Percentiles rank a stretch among this genome's conserved stretches.
Conservation (phyloP, 2,329 filamentous ascomycete species). For the Lachnellula subtilissima region DNA sequence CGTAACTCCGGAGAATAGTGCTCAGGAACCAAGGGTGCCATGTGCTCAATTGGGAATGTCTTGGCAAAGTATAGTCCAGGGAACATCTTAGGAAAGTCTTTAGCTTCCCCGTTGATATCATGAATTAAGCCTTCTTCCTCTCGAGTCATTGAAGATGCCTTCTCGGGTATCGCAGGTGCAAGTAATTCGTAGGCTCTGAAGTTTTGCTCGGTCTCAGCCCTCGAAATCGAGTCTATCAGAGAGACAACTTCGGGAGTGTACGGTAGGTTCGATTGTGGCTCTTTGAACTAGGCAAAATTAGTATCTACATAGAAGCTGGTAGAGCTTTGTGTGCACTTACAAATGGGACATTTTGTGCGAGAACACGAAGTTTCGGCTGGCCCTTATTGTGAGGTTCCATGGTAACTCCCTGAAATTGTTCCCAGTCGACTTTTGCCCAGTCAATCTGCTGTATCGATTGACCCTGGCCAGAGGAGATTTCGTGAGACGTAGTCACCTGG, state of each 20-base stretch:
- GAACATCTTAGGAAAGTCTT: conserved; percentile 4
- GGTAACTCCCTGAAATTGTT: not conserved
- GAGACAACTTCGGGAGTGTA: conserved; percentile 1
- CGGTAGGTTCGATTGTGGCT: not conserved
- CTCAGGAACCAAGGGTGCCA: conserved; percentile 18
- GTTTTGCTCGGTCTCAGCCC: not conserved
- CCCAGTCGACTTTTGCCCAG: conserved; percentile 1
- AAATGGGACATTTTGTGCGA: not conserved
- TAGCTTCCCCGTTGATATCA: not conserved
- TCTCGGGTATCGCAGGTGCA: conserved; percentile 1
- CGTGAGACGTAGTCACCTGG: not conserved
- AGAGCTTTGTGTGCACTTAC: not conserved
- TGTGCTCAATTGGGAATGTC: conserved; percentile 19
- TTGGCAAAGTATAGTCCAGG: conserved; percentile 12
- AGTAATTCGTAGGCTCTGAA: not conserved
- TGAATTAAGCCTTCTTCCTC: not conserved
- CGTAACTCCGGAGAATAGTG: conserved; percentile 19
- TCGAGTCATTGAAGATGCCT: not conserved
- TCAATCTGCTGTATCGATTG: not conserved
- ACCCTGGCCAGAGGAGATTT: not conserved
- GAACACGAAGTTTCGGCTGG: not conserved
- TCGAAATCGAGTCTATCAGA: not conserved
- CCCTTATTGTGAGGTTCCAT: not conserved
- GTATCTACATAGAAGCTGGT: not conserved
- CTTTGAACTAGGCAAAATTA: not conserved